Conservation (phyloP, 495 filamentous ascomycete species). For the Penicillium maclennaniae region DNA sequence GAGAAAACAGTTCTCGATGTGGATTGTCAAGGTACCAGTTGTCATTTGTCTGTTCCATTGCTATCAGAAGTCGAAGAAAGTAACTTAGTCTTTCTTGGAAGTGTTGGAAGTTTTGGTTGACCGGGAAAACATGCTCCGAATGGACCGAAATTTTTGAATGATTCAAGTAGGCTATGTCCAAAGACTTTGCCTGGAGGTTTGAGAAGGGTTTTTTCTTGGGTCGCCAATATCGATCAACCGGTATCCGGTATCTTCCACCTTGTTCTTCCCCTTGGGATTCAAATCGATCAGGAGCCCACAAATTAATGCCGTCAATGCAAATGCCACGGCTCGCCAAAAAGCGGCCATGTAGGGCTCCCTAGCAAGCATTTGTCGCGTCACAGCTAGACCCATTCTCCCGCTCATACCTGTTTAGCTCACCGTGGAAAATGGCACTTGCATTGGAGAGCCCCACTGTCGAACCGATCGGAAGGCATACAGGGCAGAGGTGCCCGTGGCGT, state of each 20-base stretch:
- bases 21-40: neutral
- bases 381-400: neutral
- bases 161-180: too few relatives aligned
- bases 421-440: slow-evolving; percentile 7
- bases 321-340: slow-evolving; percentile 2
- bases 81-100: too few relatives aligned
- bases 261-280: neutral
- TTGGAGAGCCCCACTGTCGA: slow-evolving; percentile 10
- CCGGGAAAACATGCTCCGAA: too few relatives aligned
- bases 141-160: too few relatives aligned
- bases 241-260: neutral
- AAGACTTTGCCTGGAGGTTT: too few relatives aligned
- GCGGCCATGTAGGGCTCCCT: slow-evolving; percentile 9
- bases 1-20: neutral
- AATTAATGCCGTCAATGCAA: neutral
- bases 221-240: too few relatives aligned
- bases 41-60: neutral
- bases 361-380: slow-evolving; percentile 1
- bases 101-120: too few relatives aligned
- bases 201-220: too few relatives aligned
- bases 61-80: too few relatives aligned
- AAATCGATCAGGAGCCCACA: slow-evolving; percentile 2
- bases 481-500: slow-evolving; percentile 15
- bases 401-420: slow-evolving; percentile 1
- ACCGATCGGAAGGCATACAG: slow-evolving; percentile 17